These are phyloP conservation scores for Xylaria venustula DNA, from an alignment of 495 filamentous ascomycete species.

Conservation along the genomic window DNA sequence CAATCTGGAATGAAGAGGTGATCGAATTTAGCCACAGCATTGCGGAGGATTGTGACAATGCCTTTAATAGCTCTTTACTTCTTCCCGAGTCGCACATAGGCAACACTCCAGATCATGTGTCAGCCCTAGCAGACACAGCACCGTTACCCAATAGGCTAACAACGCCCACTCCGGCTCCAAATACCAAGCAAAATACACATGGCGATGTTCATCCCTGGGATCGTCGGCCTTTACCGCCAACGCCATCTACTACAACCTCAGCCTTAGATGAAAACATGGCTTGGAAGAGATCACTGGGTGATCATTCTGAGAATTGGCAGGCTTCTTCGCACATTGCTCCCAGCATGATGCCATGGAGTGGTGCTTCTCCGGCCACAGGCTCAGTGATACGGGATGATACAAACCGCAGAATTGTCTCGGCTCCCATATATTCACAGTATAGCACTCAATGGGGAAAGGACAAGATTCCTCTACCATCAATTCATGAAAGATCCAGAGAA, in stretches of 20 bases:
- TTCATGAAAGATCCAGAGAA: conserved; percentile 46
- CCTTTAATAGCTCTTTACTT: conserved; percentile 73
- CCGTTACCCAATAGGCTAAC: not conserved
- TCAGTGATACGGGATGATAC: conserved; percentile 17
- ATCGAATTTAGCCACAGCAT: conserved; percentile 47
- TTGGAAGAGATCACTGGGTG: conserved; percentile 14
- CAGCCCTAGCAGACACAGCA: not conserved
- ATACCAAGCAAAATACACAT: conserved; percentile 2
- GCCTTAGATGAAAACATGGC: conserved; percentile 27
- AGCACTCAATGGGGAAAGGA: conserved; percentile 35
- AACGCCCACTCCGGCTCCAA: conserved; percentile 18
- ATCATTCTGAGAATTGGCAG: not conserved
- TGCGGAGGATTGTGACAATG: conserved; percentile 60
- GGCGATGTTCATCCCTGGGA: conserved; percentile 28
- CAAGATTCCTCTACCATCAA: conserved; percentile 47
- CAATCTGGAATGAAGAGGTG: conserved; percentile 49
- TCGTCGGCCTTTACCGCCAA: conserved; percentile 46
- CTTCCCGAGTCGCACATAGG: conserved; percentile 34
- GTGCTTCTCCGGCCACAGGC: not conserved
- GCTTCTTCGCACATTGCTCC: not conserved
- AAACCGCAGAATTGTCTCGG: conserved; percentile 51
- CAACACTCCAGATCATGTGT: conserved; percentile 8
- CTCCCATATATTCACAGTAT: conserved; percentile 48
- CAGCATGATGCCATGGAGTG: conserved; percentile 6
- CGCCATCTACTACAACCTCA: conserved; percentile 53